Evolutionary conservation across 805 yeast genomes (phyloP), one percentile per base, ranked within the genome.

Genomic region (Komagataella phaffii): DNA sequence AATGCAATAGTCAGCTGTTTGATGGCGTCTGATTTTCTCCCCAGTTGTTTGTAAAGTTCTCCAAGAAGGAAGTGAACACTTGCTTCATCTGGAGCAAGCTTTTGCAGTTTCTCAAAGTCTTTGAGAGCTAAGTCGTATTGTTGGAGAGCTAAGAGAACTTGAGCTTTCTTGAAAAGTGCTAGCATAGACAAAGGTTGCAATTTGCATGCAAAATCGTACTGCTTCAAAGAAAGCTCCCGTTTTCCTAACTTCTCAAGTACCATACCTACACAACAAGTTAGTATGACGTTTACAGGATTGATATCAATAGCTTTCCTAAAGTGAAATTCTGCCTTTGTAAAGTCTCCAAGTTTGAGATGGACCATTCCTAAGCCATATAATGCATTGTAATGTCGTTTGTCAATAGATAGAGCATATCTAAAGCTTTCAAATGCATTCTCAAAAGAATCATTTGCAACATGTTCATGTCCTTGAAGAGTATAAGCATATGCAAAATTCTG

Each of bases 351-450:
- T 60, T 88, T 87, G 64, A 88, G 76, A 63, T 83, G 85, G 24
- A 89, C 95, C 91, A 89, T 88, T 6, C 98, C 99, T 52, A 93
- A 77, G 24, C 99, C 99, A 61, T 93, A 93, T 60, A 90, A 80
- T 0, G 98, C 97, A 65, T 91, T 93, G 66, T 90, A 93, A 63
- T 88, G 96, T 53, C 89, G 73, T 48, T 83, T 75, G 60, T 91
- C 96, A 46, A 82, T 74, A 21, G 83, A 69, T 48, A 93, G 72
- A 3, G 96, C 95, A 55, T 74, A 72, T 44, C 96, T 68, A 73
- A 89, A 93, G 54, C 88, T 80, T 52, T 84, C 87, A 55, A 85
- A 75, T 0, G 99, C 97, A 61, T 81, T 78, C 62, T 89, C 96
- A 67, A 84, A 87, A 44, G 95, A 89, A 67, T 95, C 99, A 59